Conservation (phyloP, 2,329 filamentous ascomycete species). For the Ilyonectria destructans region DNA sequence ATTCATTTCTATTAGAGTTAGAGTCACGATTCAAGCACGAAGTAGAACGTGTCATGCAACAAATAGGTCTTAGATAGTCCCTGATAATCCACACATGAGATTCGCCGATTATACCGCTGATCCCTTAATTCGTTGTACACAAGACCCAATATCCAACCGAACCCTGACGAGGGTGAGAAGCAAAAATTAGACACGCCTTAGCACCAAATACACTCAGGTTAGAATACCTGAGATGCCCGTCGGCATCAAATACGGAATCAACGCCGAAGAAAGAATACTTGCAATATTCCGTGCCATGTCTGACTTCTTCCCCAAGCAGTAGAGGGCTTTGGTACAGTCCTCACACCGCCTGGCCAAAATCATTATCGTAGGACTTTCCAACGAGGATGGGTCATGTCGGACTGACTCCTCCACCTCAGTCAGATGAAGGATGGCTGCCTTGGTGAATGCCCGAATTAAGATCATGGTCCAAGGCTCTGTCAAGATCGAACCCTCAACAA, state of each 20-base stretch:
- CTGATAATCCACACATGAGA: neutral
- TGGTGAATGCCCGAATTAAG: constrained; percentile 68
- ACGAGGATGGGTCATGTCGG: constrained; percentile 44
- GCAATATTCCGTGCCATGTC: constrained; percentile 60
- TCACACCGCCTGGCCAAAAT: constrained; percentile 58
- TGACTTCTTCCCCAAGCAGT: constrained; percentile 70
- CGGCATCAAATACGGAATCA: constrained; percentile 47
- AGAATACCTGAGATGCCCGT: constrained; percentile 37
- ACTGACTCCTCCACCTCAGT: constrained; percentile 52
- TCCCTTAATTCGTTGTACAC: neutral
- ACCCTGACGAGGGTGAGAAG: constrained; percentile 8
- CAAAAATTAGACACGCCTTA: constrained; percentile 15
- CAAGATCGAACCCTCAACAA: constrained; percentile 70
- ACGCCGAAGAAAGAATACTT: constrained; percentile 45
- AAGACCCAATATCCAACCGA: constrained; percentile 23
- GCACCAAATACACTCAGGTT: constrained; percentile 35
- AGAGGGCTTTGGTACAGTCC: constrained; percentile 68
- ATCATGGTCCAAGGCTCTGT: constrained; percentile 75
- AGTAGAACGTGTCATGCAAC: neutral
- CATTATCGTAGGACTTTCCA: constrained; percentile 43
- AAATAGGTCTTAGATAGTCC: neutral
- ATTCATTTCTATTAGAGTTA: neutral
- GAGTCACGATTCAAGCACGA: neutral
- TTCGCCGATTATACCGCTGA: neutral
- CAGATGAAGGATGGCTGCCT: constrained; percentile 60